phyloP scores from a whole-genome alignment of 805 yeast species.

The Maudiozyma barnettii region DNA sequence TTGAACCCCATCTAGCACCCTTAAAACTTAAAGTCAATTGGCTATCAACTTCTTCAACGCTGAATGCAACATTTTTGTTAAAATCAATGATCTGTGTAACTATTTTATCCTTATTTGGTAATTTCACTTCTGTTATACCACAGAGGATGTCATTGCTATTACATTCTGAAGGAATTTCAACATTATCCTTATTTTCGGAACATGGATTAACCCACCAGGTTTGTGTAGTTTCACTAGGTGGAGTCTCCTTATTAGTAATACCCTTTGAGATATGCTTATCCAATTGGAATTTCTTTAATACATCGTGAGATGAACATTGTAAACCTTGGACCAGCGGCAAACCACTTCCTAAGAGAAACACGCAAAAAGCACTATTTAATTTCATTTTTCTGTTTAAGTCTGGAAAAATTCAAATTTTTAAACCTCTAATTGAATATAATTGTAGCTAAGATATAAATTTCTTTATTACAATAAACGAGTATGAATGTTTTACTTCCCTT shows the following conservation, averaged over 20 bases:
- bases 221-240: constrained; percentile 60
- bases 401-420: no score
- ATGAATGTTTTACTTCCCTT: no score
- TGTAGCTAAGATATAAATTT: no score
- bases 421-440: no score
- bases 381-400: no score
- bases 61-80: constrained; percentile 24
- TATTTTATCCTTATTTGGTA: constrained; percentile 41
- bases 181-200: constrained; percentile 32
- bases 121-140: constrained; percentile 50
- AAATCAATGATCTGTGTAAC: constrained; percentile 56
- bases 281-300: constrained; percentile 19
- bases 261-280: constrained; percentile 35
- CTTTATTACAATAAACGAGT: no score
- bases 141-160: constrained; percentile 69
- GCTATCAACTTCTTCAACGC: constrained; percentile 26
- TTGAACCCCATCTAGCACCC: constrained; percentile 66
- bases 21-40: constrained; percentile 34
- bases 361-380: background rate
- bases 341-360: background rate
- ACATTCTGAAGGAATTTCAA: constrained; percentile 40
- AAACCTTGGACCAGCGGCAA: constrained; percentile 2
- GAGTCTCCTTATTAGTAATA: constrained; percentile 44
- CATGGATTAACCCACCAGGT: constrained; percentile 71
- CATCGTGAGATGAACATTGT: constrained; percentile 16